Evolutionary conservation across 129 eudicot species (phyloP), one percentile per base, ranked within the genome.

Genomic region (Flaveria ramosissima): DNA sequence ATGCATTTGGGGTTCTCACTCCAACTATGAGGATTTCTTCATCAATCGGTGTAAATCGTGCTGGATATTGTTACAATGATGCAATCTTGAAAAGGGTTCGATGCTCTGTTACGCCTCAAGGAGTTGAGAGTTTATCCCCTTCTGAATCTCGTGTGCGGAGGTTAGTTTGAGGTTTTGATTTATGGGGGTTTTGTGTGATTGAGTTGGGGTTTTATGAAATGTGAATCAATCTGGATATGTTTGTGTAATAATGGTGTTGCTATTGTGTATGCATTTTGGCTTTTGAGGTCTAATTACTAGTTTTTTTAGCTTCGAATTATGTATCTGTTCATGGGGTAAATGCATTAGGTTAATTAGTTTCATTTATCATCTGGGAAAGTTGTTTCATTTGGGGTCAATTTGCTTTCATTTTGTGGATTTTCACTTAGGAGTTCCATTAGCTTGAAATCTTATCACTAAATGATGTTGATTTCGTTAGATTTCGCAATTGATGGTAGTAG

Each of bases 1-100:
- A 82, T 83, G 90, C 90, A 82, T 85, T 81, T 86, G 90, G 89
- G 59, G 73, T 84, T 53, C 76, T 70, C 74, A 71, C 88, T 53
- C 88, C 96, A n/a, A 32, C 83, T 53, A 76, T 78, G 77, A 69
- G 80, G 68, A 72, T 84, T 67, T 70, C 76, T 69, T 74, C 86
- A 47, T 85, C 83, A 43, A 16, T 80, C 20, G 84, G 80, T 72
- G 63, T 80, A 9, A 77, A 82, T 55, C 62, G 26, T 56, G 20
- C 62, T 56, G 62, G 26, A 3, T 56, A 19, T 56, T 56, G 62
- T 56, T 20, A 19, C 62, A 7, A 56, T 56, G 81, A 74, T 17
- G 67, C 64, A 59, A 68, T 70, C 55, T 81, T 77, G 74, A 77
- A 66, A 76, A 87, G 79, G 71, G 65, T 82, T 12, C 73, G 83